phyloP scores from a whole-genome alignment of 768 basidiomycete genomes.

The Podaxis rugospora region DNA sequence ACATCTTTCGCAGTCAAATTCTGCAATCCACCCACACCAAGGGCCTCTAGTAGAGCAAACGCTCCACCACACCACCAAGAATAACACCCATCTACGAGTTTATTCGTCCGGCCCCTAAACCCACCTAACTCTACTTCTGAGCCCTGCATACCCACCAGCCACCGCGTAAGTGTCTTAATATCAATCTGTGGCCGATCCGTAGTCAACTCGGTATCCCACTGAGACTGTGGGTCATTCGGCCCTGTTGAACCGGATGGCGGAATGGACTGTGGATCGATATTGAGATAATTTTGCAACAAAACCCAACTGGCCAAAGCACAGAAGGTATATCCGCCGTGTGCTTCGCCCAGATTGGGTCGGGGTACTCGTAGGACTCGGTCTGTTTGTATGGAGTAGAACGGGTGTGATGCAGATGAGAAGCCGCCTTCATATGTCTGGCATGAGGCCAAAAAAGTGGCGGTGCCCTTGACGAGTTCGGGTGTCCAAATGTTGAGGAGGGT shows the following conservation, averaged over 20 bases:
- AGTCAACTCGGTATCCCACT: slow-evolving; percentile 5
- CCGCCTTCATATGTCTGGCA: slow-evolving; percentile 99
- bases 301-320: slow-evolving; percentile 87
- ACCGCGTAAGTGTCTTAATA: slow-evolving; percentile 58
- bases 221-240: neutral
- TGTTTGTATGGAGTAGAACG: slow-evolving; percentile 43
- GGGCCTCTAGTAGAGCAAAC: slow-evolving; percentile 70
- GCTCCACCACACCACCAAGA: slow-evolving; percentile 99
- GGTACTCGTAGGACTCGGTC: slow-evolving; percentile 34
- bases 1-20: slow-evolving; percentile 26
- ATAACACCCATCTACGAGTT: slow-evolving; percentile 99
- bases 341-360: slow-evolving; percentile 85
- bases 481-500: slow-evolving; percentile 84
- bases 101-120: slow-evolving; percentile 91
- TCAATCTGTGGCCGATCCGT: slow-evolving; percentile 45
- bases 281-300: slow-evolving; percentile 59
- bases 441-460: slow-evolving; percentile 74
- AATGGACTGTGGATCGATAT: slow-evolving; percentile 11
- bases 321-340: slow-evolving; percentile 97
- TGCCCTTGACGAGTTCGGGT: slow-evolving; percentile 76
- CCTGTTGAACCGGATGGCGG: neutral
- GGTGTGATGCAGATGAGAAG: slow-evolving; percentile 76
- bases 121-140: slow-evolving; percentile 81
- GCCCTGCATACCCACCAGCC: slow-evolving; percentile 87
- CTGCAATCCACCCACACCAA: slow-evolving; percentile 36